Conservation (phyloP, 768 basidiomycete genomes). For the Fibroporia radiculosa region DNA sequence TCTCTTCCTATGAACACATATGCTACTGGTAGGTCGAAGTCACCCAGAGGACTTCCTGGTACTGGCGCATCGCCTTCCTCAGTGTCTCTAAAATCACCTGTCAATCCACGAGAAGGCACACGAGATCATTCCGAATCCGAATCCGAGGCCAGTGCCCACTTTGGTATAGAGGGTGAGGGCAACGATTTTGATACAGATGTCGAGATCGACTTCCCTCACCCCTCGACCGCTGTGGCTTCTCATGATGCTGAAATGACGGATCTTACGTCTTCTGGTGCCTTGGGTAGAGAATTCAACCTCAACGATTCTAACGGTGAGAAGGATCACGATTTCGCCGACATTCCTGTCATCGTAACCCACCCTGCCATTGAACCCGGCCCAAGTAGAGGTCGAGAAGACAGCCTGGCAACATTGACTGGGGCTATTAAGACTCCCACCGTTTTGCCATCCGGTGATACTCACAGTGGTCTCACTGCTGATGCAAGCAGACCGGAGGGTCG, state of each 20-base stretch:
- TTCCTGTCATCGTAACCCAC: not conserved
- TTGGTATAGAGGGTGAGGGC: conserved; percentile 19
- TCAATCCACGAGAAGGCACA: not conserved
- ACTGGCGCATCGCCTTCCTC: conserved; percentile 5
- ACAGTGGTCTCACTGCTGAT: not conserved
- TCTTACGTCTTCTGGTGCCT: conserved; percentile 41
- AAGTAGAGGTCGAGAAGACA: conserved; percentile 47
- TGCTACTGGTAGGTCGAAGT: conserved; percentile 5
- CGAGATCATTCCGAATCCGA: conserved; percentile 12
- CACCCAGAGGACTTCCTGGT: conserved; percentile 4
- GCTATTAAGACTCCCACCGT: not conserved
- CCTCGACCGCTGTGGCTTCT: conserved; percentile 1
- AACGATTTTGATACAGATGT: conserved; percentile 28
- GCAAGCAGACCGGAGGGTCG: conserved; percentile 41
- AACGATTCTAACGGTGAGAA: conserved; percentile 12
- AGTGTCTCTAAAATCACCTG: not conserved
- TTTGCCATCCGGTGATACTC: not conserved
- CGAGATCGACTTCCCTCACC: conserved; percentile 24
- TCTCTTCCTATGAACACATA: conserved; percentile 30
- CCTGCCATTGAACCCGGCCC: conserved; percentile 14
- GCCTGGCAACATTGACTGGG: conserved; percentile 40
- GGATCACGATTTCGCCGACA: conserved; percentile 31
- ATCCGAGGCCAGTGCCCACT: conserved; percentile 8
- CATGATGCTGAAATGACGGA: conserved; percentile 27
- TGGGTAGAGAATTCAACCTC: conserved; percentile 30